A percentile compares a stretch with the other conserved stretches of the same genome.
These are phyloP conservation scores for Leucocoprinus birnbaumii DNA, from an alignment of 768 basidiomycete genomes.

Conservation along the genomic window DNA sequence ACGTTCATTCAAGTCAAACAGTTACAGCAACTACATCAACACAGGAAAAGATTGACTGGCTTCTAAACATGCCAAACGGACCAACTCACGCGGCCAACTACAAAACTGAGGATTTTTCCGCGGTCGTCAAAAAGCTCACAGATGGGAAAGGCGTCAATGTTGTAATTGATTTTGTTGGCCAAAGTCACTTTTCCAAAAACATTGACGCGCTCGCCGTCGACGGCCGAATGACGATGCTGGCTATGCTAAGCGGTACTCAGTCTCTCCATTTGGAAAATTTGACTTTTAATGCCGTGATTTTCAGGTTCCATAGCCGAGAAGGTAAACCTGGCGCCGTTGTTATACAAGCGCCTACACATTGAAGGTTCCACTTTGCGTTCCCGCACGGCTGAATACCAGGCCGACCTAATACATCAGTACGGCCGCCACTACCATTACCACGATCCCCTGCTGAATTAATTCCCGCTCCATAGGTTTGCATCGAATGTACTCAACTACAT, in stretches of 20 bases:
- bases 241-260: slow-evolving; percentile 58
- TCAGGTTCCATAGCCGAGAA: slow-evolving; percentile 50
- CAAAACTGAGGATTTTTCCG: slow-evolving; percentile 78
- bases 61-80: slow-evolving; percentile 62
- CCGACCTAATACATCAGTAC: slow-evolving; percentile 60
- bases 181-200: slow-evolving; percentile 72
- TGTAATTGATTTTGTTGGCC: slow-evolving; percentile 82
- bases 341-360: slow-evolving; percentile 84
- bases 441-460: neutral
- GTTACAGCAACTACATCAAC: slow-evolving; percentile 88
- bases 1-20: slow-evolving; percentile 39
- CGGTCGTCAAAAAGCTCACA: slow-evolving; percentile 67
- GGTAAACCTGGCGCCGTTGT: slow-evolving; percentile 60
- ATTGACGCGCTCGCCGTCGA: slow-evolving; percentile 66
- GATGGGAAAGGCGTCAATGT: slow-evolving; percentile 74
- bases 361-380: slow-evolving; percentile 87
- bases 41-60: slow-evolving; percentile 76
- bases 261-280: slow-evolving; percentile 11
- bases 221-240: slow-evolving; percentile 71
- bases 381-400: slow-evolving; percentile 73
- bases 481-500: slow-evolving; percentile 54
- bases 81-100: slow-evolving; percentile 83
- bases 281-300: slow-evolving; percentile 12
- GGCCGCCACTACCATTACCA: slow-evolving; percentile 10
- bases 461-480: slow-evolving; percentile 41